Evolutionary conservation across 495 filamentous ascomycete genomes (phyloP).

Genomic region (Daldinia bambusicola): DNA sequence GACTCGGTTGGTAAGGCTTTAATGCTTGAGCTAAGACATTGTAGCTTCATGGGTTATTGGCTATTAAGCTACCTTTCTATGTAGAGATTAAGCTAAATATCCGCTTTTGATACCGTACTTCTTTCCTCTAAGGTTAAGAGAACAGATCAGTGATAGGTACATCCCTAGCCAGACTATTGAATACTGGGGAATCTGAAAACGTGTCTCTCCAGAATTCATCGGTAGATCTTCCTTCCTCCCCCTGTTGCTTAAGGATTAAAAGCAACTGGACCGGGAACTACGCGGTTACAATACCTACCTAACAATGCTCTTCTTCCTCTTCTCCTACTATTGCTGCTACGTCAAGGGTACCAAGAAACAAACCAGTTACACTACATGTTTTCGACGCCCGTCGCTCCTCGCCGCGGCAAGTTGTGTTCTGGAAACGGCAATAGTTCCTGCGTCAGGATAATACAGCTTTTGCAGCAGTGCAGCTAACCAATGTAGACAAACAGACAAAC

Average conservation of each 20-base stretch:
- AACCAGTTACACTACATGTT: background rate
- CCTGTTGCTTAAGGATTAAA: background rate
- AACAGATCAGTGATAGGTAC: background rate
- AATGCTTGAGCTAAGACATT: background rate
- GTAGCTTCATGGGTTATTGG: background rate
- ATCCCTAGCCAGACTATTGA: background rate
- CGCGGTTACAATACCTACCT: background rate
- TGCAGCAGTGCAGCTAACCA: background rate
- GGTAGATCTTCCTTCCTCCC: background rate
- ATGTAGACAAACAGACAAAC: background rate
- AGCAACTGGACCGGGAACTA: background rate
- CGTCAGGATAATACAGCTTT: background rate
- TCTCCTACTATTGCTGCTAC: background rate
- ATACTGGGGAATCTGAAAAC: constrained; percentile 1
- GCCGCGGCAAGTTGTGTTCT: constrained; percentile 1
- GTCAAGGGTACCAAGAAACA: background rate
- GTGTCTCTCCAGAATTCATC: background rate
- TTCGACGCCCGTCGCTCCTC: background rate
- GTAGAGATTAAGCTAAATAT: background rate
- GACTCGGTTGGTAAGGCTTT: background rate
- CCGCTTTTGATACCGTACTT: constrained; percentile 1
- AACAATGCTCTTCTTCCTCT: background rate
- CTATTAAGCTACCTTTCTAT: background rate
- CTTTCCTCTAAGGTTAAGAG: background rate
- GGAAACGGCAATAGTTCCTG: background rate